Conservation (phyloP, 2,329 filamentous ascomycete species). For the Trichoderma endophyticum region DNA sequence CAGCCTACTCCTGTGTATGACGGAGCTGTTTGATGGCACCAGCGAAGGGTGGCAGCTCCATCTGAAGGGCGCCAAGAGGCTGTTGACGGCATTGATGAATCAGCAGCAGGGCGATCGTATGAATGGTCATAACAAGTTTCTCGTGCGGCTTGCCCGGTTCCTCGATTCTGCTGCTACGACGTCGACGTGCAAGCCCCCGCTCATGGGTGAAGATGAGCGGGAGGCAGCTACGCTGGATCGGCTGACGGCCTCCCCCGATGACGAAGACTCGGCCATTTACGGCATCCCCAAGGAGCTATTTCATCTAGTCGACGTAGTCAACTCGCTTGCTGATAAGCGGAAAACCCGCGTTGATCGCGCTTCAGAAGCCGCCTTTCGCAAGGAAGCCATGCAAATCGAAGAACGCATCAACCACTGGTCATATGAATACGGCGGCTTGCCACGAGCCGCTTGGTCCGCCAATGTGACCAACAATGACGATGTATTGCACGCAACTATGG, state of each 20-base stretch:
- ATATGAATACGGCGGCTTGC: constrained; percentile 29
- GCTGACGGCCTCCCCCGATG: constrained; percentile 27
- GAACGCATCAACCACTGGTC: constrained; percentile 39
- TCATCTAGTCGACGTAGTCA: constrained; percentile 34
- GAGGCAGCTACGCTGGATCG: constrained; percentile 29
- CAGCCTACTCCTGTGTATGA: constrained; percentile 41
- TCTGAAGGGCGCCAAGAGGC: constrained; percentile 40
- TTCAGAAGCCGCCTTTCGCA: constrained; percentile 32
- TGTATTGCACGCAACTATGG: constrained; percentile 34
- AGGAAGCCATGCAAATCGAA: constrained; percentile 31
- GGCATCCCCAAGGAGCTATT: constrained; percentile 37
- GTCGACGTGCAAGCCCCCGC: constrained; percentile 34
- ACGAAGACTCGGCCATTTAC: constrained; percentile 35
- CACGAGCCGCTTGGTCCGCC: constrained; percentile 26
- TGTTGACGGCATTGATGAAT: constrained; percentile 33
- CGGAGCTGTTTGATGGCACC: constrained; percentile 42
- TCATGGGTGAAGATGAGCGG: constrained; percentile 33
- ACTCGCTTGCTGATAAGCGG: constrained; percentile 33
- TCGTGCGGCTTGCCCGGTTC: constrained; percentile 32
- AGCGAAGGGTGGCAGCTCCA: constrained; percentile 43
- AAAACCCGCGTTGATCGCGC: constrained; percentile 30
- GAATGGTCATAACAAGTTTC: constrained; percentile 41
- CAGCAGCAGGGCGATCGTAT: constrained; percentile 31
- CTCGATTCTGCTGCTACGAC: constrained; percentile 35
- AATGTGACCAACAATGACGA: constrained; percentile 26